A percentile compares a stretch with the other conserved stretches of the same genome.
Evolutionary conservation across 2,329 filamentous ascomycete species (phyloP).

Genomic region (Botryosphaeria dothidea): DNA sequence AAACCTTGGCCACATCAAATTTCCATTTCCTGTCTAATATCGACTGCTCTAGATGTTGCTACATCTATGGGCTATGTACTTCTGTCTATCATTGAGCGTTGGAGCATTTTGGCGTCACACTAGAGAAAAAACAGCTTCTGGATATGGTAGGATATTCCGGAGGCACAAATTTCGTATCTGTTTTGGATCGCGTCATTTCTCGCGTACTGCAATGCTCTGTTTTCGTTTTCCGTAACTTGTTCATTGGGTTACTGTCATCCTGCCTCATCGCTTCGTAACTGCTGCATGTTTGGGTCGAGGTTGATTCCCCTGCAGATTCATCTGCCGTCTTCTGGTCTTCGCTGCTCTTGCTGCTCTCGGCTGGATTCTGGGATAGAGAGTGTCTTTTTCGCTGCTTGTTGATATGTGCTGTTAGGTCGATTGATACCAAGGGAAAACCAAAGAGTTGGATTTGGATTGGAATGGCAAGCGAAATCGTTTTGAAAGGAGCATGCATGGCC

Average conservation of each 20-base stretch:
- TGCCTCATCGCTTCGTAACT: neutral
- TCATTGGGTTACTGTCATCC: neutral
- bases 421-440: neutral
- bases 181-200: neutral
- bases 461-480: neutral
- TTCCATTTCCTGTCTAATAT: constrained; percentile 6
- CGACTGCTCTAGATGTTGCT: neutral
- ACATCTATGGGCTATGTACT: neutral
- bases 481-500: neutral
- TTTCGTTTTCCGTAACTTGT: neutral
- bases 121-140: constrained; percentile 5
- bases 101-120: constrained; percentile 13
- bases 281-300: neutral
- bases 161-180: neutral
- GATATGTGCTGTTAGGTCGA: neutral
- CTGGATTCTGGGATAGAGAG: neutral
- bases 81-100: constrained; percentile 14
- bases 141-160: neutral
- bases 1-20: neutral
- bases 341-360: neutral
- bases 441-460: neutral
- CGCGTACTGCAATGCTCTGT: neutral
- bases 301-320: neutral
- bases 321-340: neutral
- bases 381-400: neutral